Evolutionary conservation across 2,329 filamentous ascomycete genomes (phyloP).

Genomic region (Arachnopeziza araneosa): DNA sequence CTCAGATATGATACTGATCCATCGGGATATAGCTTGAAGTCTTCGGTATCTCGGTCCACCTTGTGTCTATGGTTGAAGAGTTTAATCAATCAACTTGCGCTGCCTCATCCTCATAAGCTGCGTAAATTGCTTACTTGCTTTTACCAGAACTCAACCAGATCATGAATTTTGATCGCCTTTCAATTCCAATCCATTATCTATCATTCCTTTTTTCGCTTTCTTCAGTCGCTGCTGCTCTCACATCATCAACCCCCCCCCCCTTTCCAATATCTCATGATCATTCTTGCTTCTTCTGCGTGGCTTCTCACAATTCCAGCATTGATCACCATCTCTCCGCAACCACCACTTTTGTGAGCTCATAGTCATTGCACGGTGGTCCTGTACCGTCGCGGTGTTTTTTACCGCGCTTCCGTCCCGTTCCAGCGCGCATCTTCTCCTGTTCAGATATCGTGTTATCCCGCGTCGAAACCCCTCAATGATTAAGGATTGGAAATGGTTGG

Average conservation of each 20-base stretch:
- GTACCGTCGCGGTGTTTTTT: not conserved
- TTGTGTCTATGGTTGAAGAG: no score
- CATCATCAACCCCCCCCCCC: not conserved
- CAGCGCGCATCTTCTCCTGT: not conserved
- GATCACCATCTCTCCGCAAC: not conserved
- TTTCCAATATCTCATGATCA: not conserved
- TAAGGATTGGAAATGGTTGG: not conserved
- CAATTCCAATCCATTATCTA: not conserved
- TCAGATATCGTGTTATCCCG: not conserved
- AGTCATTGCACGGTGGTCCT: not conserved
- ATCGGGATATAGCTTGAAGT: no score
- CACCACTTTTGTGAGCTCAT: not conserved
- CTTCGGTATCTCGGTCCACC: no score
- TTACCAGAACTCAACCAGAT: no score
- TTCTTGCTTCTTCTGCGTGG: not conserved
- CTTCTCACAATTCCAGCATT: not conserved
- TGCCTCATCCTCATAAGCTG: no score
- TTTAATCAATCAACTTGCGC: no score
- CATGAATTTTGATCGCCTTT: not conserved
- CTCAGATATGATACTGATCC: no score
- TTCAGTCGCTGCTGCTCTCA: not conserved
- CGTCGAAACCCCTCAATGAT: not conserved
- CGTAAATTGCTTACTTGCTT: no score
- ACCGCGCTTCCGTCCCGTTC: not conserved
- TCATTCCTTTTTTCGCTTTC: not conserved